A percentile compares a stretch with the other conserved stretches of the same genome.
phyloP scores from a whole-genome alignment of 1,139 yeast species.

The Yamadazyma jaroonii region DNA sequence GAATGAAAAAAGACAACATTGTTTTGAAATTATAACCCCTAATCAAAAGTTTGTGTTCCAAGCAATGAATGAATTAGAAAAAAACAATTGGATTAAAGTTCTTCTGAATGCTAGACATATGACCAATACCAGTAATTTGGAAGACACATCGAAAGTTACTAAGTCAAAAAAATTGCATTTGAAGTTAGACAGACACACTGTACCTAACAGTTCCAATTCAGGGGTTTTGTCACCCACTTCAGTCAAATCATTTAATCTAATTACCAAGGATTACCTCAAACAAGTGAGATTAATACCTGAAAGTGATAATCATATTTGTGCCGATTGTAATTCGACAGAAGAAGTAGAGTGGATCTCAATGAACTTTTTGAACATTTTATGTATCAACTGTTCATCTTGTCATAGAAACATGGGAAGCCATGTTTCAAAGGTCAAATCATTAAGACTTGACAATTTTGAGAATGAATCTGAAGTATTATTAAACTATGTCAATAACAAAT shows the following conservation, averaged over 20 bases:
- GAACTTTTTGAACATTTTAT: conserved; percentile 67
- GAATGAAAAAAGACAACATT: conserved; percentile 49
- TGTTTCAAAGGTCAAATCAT: conserved; percentile 48
- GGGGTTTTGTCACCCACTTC: conserved; percentile 28
- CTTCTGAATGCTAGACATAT: conserved; percentile 50
- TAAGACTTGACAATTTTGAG: conserved; percentile 49
- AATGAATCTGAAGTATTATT: conserved; percentile 40
- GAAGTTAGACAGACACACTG: conserved; percentile 10
- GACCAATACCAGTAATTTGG: conserved; percentile 28
- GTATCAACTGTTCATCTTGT: conserved; percentile 75
- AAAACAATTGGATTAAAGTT: conserved; percentile 67
- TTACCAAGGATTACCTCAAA: conserved; percentile 28
- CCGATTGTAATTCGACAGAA: conserved; percentile 69
- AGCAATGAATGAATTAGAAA: conserved; percentile 68
- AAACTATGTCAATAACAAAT: conserved; percentile 38
- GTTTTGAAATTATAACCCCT: conserved; percentile 79
- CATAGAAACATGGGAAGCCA: conserved; percentile 54
- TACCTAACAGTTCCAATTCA: neutral
- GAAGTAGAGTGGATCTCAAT: conserved; percentile 88
- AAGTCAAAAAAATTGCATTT: conserved; percentile 8
- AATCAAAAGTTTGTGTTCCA: conserved; percentile 70
- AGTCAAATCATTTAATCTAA: conserved; percentile 22
- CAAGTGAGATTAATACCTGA: conserved; percentile 47
- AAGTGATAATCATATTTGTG: conserved; percentile 63
- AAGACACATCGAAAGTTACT: conserved; percentile 2